Conservation (phyloP, 1,284 basidiomycete species). For the Naganishia liquefaciens region DNA sequence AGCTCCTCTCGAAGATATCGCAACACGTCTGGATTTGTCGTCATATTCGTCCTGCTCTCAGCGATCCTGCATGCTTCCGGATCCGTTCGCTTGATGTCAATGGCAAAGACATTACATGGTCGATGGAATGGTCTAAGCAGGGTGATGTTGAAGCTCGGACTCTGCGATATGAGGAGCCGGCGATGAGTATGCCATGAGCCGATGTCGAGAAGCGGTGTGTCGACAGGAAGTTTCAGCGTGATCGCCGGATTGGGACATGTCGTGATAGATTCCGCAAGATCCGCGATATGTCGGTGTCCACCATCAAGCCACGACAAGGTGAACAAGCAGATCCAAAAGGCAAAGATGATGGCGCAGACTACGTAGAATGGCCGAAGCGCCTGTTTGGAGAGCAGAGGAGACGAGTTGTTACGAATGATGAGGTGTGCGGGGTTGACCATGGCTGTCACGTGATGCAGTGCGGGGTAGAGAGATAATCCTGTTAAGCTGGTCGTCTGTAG, state of each 20-base stretch:
- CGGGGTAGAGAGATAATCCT: background rate
- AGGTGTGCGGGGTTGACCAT: background rate
- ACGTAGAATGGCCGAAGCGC: background rate
- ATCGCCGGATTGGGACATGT: constrained; percentile 9
- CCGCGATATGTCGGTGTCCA: background rate
- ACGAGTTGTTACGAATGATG: background rate
- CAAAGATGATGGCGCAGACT: background rate
- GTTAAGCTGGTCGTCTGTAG: background rate
- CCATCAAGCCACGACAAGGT: background rate
- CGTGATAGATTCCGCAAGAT: background rate
- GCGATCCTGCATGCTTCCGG: constrained; percentile 1
- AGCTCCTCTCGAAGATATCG: constrained; percentile 14
- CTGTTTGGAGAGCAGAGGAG: background rate
- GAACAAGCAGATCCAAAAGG: background rate
- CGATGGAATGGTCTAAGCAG: background rate
- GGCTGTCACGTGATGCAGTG: background rate
- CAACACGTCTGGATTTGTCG: constrained; percentile 6
- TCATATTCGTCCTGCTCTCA: constrained; percentile 21
- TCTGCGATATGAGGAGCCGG: background rate
- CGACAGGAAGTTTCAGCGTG: background rate
- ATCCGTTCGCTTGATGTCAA: constrained; percentile 11
- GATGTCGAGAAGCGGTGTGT: constrained; percentile 9
- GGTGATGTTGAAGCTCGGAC: constrained; percentile 3
- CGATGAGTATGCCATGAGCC: constrained; percentile 1
- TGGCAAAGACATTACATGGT: constrained; percentile 14